Evolutionary conservation across 768 basidiomycete genomes (phyloP), one percentile per base, ranked within the genome.

Genomic region (Calocybe indica): DNA sequence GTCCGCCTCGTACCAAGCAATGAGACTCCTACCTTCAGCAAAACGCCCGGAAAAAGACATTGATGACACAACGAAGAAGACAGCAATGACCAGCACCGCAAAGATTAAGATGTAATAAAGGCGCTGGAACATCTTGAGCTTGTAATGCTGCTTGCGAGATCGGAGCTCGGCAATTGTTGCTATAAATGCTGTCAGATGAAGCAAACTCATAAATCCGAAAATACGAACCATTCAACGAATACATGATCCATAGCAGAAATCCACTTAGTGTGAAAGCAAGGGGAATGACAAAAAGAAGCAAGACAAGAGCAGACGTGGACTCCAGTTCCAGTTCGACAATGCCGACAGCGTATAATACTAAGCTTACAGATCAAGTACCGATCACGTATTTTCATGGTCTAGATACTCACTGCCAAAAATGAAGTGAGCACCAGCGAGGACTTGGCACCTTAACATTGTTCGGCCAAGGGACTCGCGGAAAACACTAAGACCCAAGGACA

Each of bases 241-340:
- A 86, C 70, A 95, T 80, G 44, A 95, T 97, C 95, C 95, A 98
- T 53, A 95, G 75, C 22, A 99, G 76, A 74, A 97, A 99, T 1
- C 85, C 85, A 48, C 92, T 95, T n/a, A 99, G 74, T 1, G 92
- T 93, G 67, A 98, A 87, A 1, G 95, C 90, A 42, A 99, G 74
- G 5, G 96, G 96, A 50, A 97, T 83, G 52, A 98, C 88, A 61
- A 98, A 92, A 55, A 96, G 61, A 51, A 99, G 71, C 28, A 96
- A 76, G 43, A 91, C 63, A 46, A 95, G 70, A 0, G 88, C 86
- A 6, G 92, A 91, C 0, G 92, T 92, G 14, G 87, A 88, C 63
- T 98, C 93, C 32, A 98, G 74, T 55, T 92, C 82, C 28, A 99
- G 78, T 62, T 93, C 84, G 37, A 96, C 95, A 36, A 95, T 94